Base-by-base conservation (phyloP, 305 asterid genomes). In the Rubia tinctorum region DNA sequence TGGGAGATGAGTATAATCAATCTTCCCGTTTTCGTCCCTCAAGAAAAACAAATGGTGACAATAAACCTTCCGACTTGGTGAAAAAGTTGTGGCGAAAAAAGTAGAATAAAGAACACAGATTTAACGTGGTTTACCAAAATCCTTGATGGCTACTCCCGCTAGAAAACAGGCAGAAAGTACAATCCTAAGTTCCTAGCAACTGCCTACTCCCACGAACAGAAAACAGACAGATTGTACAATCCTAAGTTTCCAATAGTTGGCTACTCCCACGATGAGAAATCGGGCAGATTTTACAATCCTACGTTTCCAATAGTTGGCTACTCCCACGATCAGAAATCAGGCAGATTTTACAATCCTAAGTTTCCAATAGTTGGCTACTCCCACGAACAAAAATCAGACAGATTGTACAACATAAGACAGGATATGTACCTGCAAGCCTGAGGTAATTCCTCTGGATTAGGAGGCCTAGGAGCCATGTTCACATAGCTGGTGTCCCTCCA, bases 401-500 rank as follows among this genome's bases (percentile, higher is more conserved):
- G 10, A 13, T 14, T 23, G 14, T 20, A 17, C 3, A 55, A 18
- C 20, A 17, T 49, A 5, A 44, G 0, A 45, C 17, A n/a, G 15
- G 34, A 2, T 13, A 13, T 12, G 15, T 27, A 78, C 79, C 82
- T 74, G 79, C 76, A 79, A 2, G 62, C 73, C n/a, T 44, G 70
- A 14, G 79, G 82, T 53, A 79, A 71, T 34, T 74, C 76, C 45
- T 68, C 59, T 3, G 82, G 66, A n/a, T 22, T 15, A 0, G 78
- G 76, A 45, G 56, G 27, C 18, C 11, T 68, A 6, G 82, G 75
- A 66, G 78, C 82, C 72, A 79, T 71, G 34, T 70, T 58, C 53
- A 55, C 66, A 71, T 70, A 76, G 47, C 39, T 45, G 1, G 82
- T 70, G 37, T 79, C 82, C 70, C 82, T 79, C 82, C 82, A 79